Conservation (phyloP, 352 stramenopile genomes). For the Phytophthora europaea region DNA sequence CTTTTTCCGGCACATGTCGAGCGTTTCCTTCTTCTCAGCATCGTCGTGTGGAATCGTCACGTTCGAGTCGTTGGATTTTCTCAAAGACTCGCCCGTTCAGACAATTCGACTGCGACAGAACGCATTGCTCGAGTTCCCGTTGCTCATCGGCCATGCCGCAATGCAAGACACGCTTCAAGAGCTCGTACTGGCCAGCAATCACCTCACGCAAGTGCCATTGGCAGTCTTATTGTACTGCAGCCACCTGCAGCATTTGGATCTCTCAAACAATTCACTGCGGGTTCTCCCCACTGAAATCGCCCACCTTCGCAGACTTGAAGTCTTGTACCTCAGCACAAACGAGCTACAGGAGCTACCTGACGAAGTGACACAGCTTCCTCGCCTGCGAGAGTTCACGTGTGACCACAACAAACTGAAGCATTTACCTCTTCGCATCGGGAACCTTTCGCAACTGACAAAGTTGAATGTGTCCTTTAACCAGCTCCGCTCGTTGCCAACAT, state of each 20-base stretch:
- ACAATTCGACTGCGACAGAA: constrained; percentile 55
- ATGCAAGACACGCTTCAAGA: constrained; percentile 65
- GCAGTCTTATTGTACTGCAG: constrained; percentile 54
- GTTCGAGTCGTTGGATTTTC: constrained; percentile 56
- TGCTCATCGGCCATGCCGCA: constrained; percentile 41
- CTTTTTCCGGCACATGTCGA: constrained; percentile 48
- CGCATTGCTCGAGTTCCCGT: constrained; percentile 49
- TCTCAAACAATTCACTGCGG: constrained; percentile 60
- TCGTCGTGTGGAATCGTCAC: constrained; percentile 50
- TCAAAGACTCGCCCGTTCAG: constrained; percentile 54
- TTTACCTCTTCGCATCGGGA: constrained; percentile 51
- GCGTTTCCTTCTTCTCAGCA: constrained; percentile 45
- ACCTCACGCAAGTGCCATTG: constrained; percentile 47
- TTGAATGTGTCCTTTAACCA: constrained; percentile 62
- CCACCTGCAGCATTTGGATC: constrained; percentile 47
- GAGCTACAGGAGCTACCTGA: constrained; percentile 51
- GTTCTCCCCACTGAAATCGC: constrained; percentile 52
- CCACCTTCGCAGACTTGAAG: constrained; percentile 43
- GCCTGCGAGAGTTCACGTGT: constrained; percentile 47
- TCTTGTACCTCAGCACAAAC: constrained; percentile 59
- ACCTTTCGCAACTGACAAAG: constrained; percentile 44
- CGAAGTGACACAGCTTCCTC: constrained; percentile 42
- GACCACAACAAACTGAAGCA: constrained; percentile 47
- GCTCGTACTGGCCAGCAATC: constrained; percentile 49
- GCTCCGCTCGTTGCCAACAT: constrained; percentile 59